Evolutionary conservation across 2,329 filamentous ascomycete genomes (phyloP).

Genomic region (Dothistroma septosporum): DNA sequence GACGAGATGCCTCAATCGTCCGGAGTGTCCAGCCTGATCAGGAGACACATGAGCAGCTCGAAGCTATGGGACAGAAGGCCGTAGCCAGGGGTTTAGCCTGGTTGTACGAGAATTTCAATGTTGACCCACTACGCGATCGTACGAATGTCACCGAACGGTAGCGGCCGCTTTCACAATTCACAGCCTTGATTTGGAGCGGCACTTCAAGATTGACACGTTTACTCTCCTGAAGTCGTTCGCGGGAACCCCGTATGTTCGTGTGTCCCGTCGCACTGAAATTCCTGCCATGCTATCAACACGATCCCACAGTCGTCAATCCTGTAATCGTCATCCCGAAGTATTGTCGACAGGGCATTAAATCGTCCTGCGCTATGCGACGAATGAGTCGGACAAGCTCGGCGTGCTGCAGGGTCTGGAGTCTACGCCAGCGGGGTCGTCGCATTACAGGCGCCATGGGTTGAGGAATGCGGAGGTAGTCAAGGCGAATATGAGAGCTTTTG

Average conservation of each 20-base stretch:
- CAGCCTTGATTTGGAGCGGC: slow-evolving; percentile 3
- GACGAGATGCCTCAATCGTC: neutral
- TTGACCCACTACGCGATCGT: neutral
- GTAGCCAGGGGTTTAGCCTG: neutral
- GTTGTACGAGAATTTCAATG: no score
- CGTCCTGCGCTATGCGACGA: slow-evolving; percentile 5
- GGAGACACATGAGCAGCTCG: neutral
- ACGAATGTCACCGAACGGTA: no score
- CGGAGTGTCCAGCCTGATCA: neutral
- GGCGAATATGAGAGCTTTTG: slow-evolving; percentile 26
- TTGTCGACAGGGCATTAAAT: slow-evolving; percentile 11
- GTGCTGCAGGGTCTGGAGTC: slow-evolving; percentile 12
- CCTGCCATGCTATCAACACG: neutral
- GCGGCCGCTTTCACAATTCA: neutral
- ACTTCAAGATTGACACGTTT: slow-evolving; percentile 19
- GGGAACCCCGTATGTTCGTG: slow-evolving; percentile 23
- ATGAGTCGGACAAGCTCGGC: slow-evolving; percentile 8
- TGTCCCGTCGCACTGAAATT: neutral
- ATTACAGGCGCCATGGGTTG: slow-evolving; percentile 12
- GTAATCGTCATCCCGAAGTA: slow-evolving; percentile 7
- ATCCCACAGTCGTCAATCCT: slow-evolving; percentile 6
- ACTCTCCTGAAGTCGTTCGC: slow-evolving; percentile 16
- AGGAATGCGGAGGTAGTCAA: slow-evolving; percentile 16
- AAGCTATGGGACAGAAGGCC: neutral
- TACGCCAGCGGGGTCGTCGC: slow-evolving; percentile 9